Evolutionary conservation across 2,329 filamentous ascomycete species (phyloP), one percentile per base, ranked within the genome.

Genomic region (Ophiocordyceps polyrhachis-furcata): DNA sequence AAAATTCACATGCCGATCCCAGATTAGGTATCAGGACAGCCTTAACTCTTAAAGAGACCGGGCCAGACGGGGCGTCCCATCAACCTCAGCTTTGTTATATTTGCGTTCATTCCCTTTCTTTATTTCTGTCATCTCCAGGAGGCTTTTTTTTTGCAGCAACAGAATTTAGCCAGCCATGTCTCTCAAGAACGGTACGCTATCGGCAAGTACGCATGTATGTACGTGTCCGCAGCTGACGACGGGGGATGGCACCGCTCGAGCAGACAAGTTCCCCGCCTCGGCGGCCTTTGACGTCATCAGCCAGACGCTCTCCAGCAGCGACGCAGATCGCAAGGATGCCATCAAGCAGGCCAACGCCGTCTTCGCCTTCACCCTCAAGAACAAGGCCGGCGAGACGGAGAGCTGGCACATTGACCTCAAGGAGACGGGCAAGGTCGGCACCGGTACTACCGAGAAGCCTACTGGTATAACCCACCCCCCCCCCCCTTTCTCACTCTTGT

Each of bases 391-490:
- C 55, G 76, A 88, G 62, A 79, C 79, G 47, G 79, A 85, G 57
- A 83, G 77, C 66, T 98, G 91, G 91, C 77, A 93, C 69, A 84
- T 98, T 54, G 91, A 98, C 62, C 77, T 98, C 49, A 95, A 95
- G 73, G 75, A 93, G 57, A 82, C 80, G 49, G 91, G 91, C 50
- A 74, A 73, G 46, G 88, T 94, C 40, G 82, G 74, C 55, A 81
- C 82, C 59, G 91, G 91, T 46, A 61, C 74, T 23, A 82, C 81
- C 54, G 75, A 74, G 53, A 94, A 95, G 70, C 79, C 89, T 38
- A 85, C 79, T 60, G 84, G 86, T 93, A 62, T 57, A 5, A 64
- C 25, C 44, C 6, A 12, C 29, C 15, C 17, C 14, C 41, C 21
- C 48, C 89, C 87, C 95, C 48, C 91, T 84, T 15, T 74, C 96